Base-by-base conservation (phyloP, 2,329 filamentous ascomycete species). In the Cercospora beticola region DNA sequence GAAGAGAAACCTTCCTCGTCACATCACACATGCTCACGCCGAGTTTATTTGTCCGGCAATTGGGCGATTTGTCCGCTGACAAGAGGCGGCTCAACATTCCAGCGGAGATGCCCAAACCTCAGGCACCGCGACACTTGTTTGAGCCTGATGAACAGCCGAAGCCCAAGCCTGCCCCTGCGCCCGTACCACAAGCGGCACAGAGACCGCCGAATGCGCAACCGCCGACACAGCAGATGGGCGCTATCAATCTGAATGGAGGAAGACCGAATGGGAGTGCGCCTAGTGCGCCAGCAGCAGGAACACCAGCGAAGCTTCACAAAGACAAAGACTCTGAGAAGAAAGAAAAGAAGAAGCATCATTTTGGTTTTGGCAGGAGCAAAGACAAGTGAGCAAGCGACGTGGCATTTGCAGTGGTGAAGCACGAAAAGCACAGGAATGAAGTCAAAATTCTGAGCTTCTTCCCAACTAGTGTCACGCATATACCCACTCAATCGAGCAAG, bases 11-110 rank as follows among this genome's bases (percentile, higher is more conserved):
- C n/a, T 92, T 96, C 78, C 87, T 99, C 5, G 88, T 90, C 18
- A 95, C 92, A 0, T 94, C 91, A 26, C 95, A 99, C 78, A 97
- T 99, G 94, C 84, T 97, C 58, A 95, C 90, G 0, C 94, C 95
- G 0, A 84, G 88, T 52, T 84, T 96, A 21, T 99, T 94, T 78
- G 81, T 97, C 36, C 89, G 91, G 46, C 94, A 98, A 78, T 82
- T 97, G 1, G 87, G 88, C 18, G 93, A 97, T 76, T 84, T 98
- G 14, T 90, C 89, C 69, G 86, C 88, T 40, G 90, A 93, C 75
- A 90, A 90, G 76, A 87, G 91, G 63, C 86, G 88, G 57, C 85
- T 99, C 16, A 89, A 93, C 74, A 87, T 99, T 5, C 95, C 94
- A 0, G 84, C 90, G 66, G 93, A 97, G 70, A 86, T 89, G 46